Evolutionary conservation across 805 yeast species (phyloP), one percentile per base, ranked within the genome.

Genomic region (Schwanniomyces sp.): DNA sequence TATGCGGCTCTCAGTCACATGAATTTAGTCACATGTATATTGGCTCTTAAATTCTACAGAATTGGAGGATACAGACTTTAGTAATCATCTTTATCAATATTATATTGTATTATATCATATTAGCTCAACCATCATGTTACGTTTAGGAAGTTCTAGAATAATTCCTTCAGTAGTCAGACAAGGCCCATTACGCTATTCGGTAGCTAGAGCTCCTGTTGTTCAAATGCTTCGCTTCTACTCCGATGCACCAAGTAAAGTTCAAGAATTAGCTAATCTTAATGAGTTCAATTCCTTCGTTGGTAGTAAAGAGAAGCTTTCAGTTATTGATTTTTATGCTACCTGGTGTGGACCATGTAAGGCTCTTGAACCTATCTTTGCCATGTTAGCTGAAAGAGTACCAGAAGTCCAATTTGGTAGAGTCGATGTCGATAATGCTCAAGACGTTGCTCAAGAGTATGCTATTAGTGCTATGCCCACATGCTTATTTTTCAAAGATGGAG

Each of bases 381-480:
- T 54, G 28, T 59, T 71, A 52, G 63, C 75, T 21, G 62, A 62
- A 44, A 63, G 57, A 49, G 56, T 65, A 12, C 74, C 75, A 10
- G 75, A 74, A 48, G 88, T 82, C 1, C 75, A 75, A 45, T 87
- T 86, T 56, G 80, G 78, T 54, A 83, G 86, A 58, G 82, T 86
- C 29, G 91, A 87, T 55, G 90, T 86, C 41, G 94, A 86, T 61
- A 71, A 75, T 34, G 76, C 78, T 26, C 70, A 67, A 14, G 88
- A 82, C 36, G 67, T 85, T 44, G 88, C 91, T 8, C 67, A 62
- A 47, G 82, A 79, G 49, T 80, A 81, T 58, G 84, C 80, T 9
- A 72, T 86, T 43, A 70, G 80, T 21, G 90, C 92, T 32, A 85
- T 86, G 91, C 94, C 94, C 40, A 87, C 92, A 2, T 82, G 85